Percentiles rank a stretch among this genome's conserved stretches.
These are phyloP conservation scores for Vitis amurensis DNA, from an alignment of 164 flowering plant genomes.

Conservation along the genomic window DNA sequence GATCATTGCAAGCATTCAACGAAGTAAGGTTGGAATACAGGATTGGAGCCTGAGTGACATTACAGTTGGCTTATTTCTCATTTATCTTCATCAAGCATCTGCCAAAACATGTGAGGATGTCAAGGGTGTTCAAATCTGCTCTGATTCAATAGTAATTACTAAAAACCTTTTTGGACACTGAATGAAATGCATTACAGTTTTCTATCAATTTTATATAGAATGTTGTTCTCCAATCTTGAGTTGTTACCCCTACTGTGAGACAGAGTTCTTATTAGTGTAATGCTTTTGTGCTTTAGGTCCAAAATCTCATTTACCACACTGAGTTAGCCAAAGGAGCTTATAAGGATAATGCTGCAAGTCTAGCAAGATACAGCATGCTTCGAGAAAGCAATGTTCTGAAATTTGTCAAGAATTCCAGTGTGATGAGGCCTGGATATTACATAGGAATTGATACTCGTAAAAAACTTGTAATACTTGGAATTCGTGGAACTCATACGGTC, in stretches of 20 bases:
- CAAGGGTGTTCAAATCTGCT: conserved; percentile 64
- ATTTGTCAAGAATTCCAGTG: conserved; percentile 67
- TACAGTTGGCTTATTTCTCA: conserved; percentile 76
- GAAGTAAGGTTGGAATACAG: conserved; percentile 70
- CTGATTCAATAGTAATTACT: conserved; percentile 48
- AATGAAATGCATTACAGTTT: not conserved
- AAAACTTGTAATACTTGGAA: conserved; percentile 79
- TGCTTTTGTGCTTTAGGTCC: conserved; percentile 52
- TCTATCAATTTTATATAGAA: not conserved
- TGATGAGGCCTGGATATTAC: conserved; percentile 96
- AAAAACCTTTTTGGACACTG: not conserved
- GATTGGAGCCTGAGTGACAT: conserved; percentile 95
- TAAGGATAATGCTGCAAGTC: conserved; percentile 50
- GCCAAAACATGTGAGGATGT: conserved; percentile 60
- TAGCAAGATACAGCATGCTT: conserved; percentile 83
- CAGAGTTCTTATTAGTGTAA: conserved; percentile 3
- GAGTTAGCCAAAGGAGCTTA: conserved; percentile 88
- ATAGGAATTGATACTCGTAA: conserved; percentile 73
- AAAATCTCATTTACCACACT: conserved; percentile 78
- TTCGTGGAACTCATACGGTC: conserved; percentile 90
- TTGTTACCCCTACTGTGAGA: not conserved
- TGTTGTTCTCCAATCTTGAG: not conserved
- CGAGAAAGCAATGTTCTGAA: conserved; percentile 73
- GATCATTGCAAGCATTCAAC: conserved; percentile 74
- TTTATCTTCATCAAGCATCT: conserved; percentile 90